Evolutionary conservation across 176 grass and related monocot genomes (phyloP), one percentile per base, ranked within the genome.

Genomic region (Typha latifolia): DNA sequence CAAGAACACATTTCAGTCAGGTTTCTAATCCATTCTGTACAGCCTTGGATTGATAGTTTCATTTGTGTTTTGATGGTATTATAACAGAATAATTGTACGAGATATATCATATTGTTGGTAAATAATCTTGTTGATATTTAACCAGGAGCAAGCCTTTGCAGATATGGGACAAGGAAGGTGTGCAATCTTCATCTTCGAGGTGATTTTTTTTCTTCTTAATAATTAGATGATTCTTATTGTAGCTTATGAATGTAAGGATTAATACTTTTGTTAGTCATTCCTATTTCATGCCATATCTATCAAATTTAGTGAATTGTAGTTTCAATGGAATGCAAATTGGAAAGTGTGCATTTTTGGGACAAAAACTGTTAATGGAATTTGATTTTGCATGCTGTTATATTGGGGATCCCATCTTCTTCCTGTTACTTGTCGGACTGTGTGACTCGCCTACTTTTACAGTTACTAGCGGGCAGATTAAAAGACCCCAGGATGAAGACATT

Each of bases 111-210:
- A n/a, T n/a, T 26, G 24, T 26, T 26, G 24, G 31, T 72, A 14
- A 3, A 16, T 2, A 18, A 19, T 13, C n/a, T 31, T 26, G 65
- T 74, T 57, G 27, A 12, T 18, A 15, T 84, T 76, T 78, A 2
- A n/a, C 56, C 83, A 97, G 94, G 81, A 97, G 82, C 69, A 97
- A 90, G 52, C 94, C 94, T 76, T 77, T 97, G 81, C 94, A 92
- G 85, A 97, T 92, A 84, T 90, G 94, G 89, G 89, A 90, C 59
- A 97, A 97, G 78, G 94, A 97, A 87, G 85, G 89, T 97, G 56
- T 1, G 69, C 71, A 68, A 66, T 73, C 23, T 75, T 81, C 26
- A 11, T 49, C 66, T 27, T 49, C 23, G 4, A 15, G 1, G 1
- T 49, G 29, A 7, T 49, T 23, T 49, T 37, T 37, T 7, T 23